Conservation (phyloP, 768 basidiomycete species). For the Macrolepiota fuliginosa region DNA sequence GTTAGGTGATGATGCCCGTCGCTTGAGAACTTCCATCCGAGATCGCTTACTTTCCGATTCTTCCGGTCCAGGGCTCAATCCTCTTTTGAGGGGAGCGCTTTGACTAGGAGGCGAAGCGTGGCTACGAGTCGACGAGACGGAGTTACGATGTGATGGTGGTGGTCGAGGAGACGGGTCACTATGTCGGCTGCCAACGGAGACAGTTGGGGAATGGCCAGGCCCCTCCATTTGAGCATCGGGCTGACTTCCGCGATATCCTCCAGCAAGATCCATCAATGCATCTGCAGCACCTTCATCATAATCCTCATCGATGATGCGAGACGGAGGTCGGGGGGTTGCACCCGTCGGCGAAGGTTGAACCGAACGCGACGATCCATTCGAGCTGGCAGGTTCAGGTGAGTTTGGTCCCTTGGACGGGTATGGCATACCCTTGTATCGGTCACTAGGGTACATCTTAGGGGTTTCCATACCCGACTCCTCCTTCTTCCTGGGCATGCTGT, state of each 20-base stretch:
- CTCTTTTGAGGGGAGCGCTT: constrained; percentile 54
- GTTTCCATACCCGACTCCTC: constrained; percentile 43
- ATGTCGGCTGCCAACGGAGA: constrained; percentile 57
- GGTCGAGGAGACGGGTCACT: constrained; percentile 47
- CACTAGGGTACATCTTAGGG: constrained; percentile 29
- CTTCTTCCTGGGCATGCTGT: constrained; percentile 34
- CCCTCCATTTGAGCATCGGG: constrained; percentile 28
- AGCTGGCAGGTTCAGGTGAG: constrained; percentile 65
- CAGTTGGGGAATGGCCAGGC: constrained; percentile 53
- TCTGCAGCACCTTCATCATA: constrained; percentile 90
- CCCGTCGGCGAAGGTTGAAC: constrained; percentile 73
- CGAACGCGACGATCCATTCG: constrained; percentile 66
- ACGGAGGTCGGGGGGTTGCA: constrained; percentile 55
- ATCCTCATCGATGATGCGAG: constrained; percentile 82
- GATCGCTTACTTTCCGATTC: constrained; percentile 62
- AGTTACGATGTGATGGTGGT: constrained; percentile 57
- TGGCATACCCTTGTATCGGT: constrained; percentile 14
- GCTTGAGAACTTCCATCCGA: constrained; percentile 52
- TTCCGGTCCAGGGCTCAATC: constrained; percentile 65
- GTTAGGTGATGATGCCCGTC: constrained; percentile 48
- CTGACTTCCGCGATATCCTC: constrained; percentile 34
- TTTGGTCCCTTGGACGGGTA: constrained; percentile 35
- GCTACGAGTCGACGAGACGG: constrained; percentile 63
- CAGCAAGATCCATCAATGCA: constrained; percentile 67
- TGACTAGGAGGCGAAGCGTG: constrained; percentile 60